phyloP scores from a whole-genome alignment of 306 rosid genomes.

The Cucurbita pepo region DNA sequence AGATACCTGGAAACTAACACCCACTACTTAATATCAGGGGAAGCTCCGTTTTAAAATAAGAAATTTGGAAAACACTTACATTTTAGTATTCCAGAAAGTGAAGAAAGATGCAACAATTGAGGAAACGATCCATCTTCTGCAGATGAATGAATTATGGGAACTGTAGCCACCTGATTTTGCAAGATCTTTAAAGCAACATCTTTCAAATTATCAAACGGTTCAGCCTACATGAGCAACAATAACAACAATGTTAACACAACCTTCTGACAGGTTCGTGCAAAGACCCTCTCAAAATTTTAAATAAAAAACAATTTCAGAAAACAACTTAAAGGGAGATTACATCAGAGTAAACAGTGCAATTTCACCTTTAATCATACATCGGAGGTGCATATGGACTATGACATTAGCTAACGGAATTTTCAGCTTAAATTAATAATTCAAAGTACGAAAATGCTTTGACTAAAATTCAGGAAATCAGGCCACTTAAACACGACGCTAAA shows the following conservation, averaged over 20 bases:
- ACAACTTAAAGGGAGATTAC: background rate
- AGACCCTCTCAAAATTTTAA: background rate
- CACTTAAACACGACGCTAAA: background rate
- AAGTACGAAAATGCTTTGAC: background rate
- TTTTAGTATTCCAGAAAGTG: conserved; percentile 82
- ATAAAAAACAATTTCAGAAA: background rate
- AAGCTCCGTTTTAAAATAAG: background rate
- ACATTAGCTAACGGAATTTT: background rate
- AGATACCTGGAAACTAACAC: conserved; percentile 66
- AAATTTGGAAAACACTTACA: conserved; percentile 29
- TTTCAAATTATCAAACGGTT: conserved; percentile 78
- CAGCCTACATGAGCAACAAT: conserved; percentile 37
- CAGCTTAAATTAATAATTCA: background rate
- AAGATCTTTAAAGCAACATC: conserved; percentile 69
- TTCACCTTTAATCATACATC: background rate
- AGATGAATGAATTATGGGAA: conserved; percentile 69
- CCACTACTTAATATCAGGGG: conserved; percentile 22
- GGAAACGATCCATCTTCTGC: conserved; percentile 84
- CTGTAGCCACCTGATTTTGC: conserved; percentile 77
- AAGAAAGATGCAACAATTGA: conserved; percentile 82
- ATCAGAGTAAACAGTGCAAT: background rate
- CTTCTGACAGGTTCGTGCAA: background rate
- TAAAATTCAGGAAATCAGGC: background rate
- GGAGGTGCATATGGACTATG: background rate
- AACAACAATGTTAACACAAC: background rate